Evolutionary conservation across 2,329 filamentous ascomycete species (phyloP), one percentile per base, ranked within the genome.

Genomic region (Hymenoscyphus fraxineus): DNA sequence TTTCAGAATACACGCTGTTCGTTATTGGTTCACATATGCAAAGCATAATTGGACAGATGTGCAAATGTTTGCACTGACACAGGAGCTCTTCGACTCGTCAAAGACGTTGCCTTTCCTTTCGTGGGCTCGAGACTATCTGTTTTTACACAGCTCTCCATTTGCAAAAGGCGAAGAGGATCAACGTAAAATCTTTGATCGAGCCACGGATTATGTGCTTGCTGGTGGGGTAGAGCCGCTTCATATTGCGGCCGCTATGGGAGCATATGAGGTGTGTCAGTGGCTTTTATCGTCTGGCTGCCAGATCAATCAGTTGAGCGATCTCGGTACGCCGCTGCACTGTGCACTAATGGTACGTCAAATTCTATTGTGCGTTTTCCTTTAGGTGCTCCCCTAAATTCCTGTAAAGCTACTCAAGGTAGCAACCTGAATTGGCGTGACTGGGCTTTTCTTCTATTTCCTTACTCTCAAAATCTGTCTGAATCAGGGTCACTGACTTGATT

Each of bases 1-100:
- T 4, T 55, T 60, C n/a, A 40, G 59, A 27, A 13, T n/a, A 3
- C 59, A 60, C 47, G 59, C 59, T 38, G 59, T 55, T 35, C 39
- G 13, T 22, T 32, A 38, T 32, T 60, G 59, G 39, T 15, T 35
- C 27, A 27, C 51, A 27, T 60, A 60, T 54, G 59, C 40, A 10
- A 6, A 60, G 35, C 15, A 32, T 5, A n/a, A 60, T 16, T 60
- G 39, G 41, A 15, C 35, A 38, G 32, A 60, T 19, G 4, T 19
- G 2, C 1, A 27, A n/a, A 60, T 54, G 9, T 0, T 60, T n/a
- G 22, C n/a, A 54, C 41, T 60, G 3, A 15, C 22, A 2, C 6
- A 31, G 22, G 27, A 47, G 13, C 31, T 60, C 0, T 54, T 60
- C n/a, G 12, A 60, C 31, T 41, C 59, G 6, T 27, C 59, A 6